Conservation (phyloP, 345 rosid species). For the Eucalyptus curtisii region DNA sequence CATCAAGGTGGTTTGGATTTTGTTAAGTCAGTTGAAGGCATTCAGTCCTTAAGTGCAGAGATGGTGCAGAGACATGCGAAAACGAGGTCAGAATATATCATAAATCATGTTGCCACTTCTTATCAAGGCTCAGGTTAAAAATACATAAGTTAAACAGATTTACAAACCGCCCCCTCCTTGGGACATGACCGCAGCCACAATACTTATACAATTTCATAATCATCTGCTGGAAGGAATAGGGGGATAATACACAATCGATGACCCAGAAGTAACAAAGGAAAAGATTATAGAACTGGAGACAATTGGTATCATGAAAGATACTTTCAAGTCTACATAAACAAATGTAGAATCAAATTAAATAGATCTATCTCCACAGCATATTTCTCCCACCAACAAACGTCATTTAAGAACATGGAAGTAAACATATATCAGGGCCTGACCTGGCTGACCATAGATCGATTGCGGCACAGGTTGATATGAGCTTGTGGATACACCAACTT, state of each 20-base stretch:
- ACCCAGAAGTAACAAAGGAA: not conserved
- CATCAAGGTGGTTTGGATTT: too few relatives aligned
- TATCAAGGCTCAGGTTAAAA: too few relatives aligned
- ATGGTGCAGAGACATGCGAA: too few relatives aligned
- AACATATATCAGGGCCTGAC: conserved; percentile 10
- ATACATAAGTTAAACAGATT: too few relatives aligned
- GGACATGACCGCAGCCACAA: not conserved
- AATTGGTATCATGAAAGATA: not conserved
- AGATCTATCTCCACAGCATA: not conserved
- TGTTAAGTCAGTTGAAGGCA: too few relatives aligned
- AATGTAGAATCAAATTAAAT: not conserved
- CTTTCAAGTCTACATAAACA: not conserved
- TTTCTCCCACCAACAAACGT: not conserved
- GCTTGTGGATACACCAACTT: conserved; percentile 28
- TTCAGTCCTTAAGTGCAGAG: too few relatives aligned
- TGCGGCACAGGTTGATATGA: conserved; percentile 27
- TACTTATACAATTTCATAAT: not conserved
- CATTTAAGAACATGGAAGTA: not conserved
- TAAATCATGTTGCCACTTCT: too few relatives aligned
- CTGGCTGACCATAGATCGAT: conserved; percentile 20
- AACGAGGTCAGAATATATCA: too few relatives aligned
- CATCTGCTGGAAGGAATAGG: not conserved
- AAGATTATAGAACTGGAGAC: not conserved
- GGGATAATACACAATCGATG: not conserved
- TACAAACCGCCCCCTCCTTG: too few relatives aligned